A percentile compares a stretch with the other conserved stretches of the same genome.
These are phyloP conservation scores for Fennellomyces sp. DNA, from an alignment of 371 early-diverging fungal genomes.

Conservation along the genomic window DNA sequence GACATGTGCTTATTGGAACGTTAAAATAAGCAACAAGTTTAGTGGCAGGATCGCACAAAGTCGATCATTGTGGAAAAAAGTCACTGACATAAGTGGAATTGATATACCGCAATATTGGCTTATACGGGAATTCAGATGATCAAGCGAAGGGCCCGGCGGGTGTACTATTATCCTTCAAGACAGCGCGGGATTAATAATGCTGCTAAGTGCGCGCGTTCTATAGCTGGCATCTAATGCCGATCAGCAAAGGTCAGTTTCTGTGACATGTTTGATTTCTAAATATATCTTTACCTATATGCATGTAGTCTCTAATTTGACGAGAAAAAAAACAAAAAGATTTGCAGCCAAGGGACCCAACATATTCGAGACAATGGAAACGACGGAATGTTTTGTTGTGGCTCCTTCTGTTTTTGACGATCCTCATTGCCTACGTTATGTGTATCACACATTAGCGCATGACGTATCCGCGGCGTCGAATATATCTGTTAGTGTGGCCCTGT, in stretches of 20 bases:
- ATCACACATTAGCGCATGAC: background rate
- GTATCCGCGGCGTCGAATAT: constrained; percentile 1
- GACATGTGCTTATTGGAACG: too few species aligned
- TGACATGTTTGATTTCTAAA: background rate
- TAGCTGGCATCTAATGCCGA: background rate
- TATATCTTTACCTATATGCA: background rate
- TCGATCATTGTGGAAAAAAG: too few species aligned
- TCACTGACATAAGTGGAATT: too few species aligned
- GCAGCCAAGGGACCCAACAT: background rate
- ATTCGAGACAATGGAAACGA: background rate
- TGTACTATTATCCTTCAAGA: background rate
- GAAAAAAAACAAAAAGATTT: too few species aligned
- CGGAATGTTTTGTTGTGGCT: background rate
- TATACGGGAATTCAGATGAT: background rate
- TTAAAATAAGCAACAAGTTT: too few species aligned
- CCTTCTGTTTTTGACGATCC: constrained; percentile 3
- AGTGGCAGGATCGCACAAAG: too few species aligned
- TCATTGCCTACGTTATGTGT: background rate
- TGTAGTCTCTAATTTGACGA: background rate
- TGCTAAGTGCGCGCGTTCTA: background rate
- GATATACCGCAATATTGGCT: too few species aligned
- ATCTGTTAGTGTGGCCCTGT: background rate
- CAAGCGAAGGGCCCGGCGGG: background rate
- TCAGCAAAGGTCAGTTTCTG: background rate
- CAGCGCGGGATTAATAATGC: background rate